Percentiles rank a stretch among this genome's conserved stretches.
Evolutionary conservation across 1,284 basidiomycete genomes (phyloP).

Genomic region (Apiotrichum domesticum): DNA sequence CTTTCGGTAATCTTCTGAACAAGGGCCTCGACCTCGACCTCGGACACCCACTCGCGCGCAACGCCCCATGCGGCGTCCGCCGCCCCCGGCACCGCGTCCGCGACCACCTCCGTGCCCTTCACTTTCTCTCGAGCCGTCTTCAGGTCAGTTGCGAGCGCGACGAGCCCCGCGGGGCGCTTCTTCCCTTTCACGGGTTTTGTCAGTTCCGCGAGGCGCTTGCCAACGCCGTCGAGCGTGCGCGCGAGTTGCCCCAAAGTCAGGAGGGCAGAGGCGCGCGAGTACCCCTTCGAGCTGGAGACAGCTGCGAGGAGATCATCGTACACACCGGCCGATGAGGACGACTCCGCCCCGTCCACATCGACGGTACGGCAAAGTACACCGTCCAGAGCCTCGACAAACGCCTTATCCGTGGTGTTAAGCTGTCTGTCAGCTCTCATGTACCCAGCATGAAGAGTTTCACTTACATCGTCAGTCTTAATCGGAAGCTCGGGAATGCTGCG

Average conservation of each 20-base stretch:
- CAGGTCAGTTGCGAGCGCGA: slow-evolving; percentile 4
- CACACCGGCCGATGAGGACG: neutral
- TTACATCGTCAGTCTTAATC: neutral
- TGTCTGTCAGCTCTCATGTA: neutral
- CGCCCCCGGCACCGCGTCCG: no score
- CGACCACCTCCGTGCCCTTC: neutral
- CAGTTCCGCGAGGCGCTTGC: slow-evolving; percentile 7
- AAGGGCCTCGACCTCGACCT: neutral
- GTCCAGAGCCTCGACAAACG: slow-evolving; percentile 3
- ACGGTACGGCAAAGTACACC: neutral
- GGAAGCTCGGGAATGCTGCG: neutral
- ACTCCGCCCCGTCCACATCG: neutral
- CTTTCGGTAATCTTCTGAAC: neutral
- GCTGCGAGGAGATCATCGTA: neutral
- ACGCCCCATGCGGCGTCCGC: neutral
- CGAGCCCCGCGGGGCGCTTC: slow-evolving; percentile 17
- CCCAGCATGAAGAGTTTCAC: neutral
- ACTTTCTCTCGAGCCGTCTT: slow-evolving; percentile 6
- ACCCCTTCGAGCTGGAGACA: neutral
- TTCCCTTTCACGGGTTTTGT: slow-evolving; percentile 23
- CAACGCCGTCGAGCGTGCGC: slow-evolving; percentile 12
- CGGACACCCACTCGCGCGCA: neutral
- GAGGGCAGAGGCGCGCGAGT: neutral
- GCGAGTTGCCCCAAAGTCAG: slow-evolving; percentile 4
- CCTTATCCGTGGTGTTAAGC: slow-evolving; percentile 1